Conservation (phyloP, 1,139 yeast species). For the Groenewaldozyma sp. region DNA sequence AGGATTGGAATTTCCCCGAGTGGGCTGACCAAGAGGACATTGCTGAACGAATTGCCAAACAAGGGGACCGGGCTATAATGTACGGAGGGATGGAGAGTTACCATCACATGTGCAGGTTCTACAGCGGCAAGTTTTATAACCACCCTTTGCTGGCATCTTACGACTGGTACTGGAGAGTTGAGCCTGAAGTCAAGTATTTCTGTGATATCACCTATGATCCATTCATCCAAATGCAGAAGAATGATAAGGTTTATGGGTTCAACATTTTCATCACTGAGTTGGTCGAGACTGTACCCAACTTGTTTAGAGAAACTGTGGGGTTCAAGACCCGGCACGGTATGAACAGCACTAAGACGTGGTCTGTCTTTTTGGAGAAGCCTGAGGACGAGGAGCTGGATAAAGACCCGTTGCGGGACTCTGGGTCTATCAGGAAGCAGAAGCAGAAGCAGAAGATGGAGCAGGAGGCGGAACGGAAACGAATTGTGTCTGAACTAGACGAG, state of each 20-base stretch:
- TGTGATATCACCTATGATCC: conserved; percentile 93
- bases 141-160: conserved; percentile 53
- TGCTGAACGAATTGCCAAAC: conserved; percentile 50
- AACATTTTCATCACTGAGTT: conserved; percentile 68
- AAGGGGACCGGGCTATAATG: conserved; percentile 72
- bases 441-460: conserved; percentile 25
- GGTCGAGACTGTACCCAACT: conserved; percentile 67
- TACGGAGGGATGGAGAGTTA: conserved; percentile 75
- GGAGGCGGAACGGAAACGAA: conserved; percentile 16
- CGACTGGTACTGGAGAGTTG: conserved; percentile 94
- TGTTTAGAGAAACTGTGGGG: conserved; percentile 61
- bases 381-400: conserved; percentile 12
- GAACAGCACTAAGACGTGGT: conserved; percentile 40
- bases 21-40: conserved; percentile 32
- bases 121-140: conserved; percentile 67
- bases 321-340: conserved; percentile 44
- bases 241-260: conserved; percentile 72
- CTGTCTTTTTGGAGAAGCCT: conserved; percentile 25
- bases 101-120: conserved; percentile 61
- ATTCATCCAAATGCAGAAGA: conserved; percentile 63
- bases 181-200: conserved; percentile 79
- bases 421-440: conserved; percentile 17
- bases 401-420: conserved; percentile 15
- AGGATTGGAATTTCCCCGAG: conserved; percentile 50
- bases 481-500: conserved; percentile 13